Percentiles rank a stretch among this genome's conserved stretches.
Evolutionary conservation across 768 basidiomycete species (phyloP).

Genomic region (Phylloporus sp.): DNA sequence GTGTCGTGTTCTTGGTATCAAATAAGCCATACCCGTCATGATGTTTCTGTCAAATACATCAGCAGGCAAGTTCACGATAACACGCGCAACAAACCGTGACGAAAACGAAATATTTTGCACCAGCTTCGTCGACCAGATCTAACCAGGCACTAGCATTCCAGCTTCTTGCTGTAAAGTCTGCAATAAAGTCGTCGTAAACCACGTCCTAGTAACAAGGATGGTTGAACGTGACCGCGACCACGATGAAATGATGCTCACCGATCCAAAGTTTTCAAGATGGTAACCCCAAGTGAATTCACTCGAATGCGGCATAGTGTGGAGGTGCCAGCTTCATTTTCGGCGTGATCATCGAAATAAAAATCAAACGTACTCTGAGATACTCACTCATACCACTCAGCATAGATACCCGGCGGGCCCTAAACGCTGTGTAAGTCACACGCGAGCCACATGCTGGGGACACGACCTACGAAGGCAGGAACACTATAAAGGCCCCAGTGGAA

Average conservation of each 20-base stretch:
- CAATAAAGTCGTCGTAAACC: conserved; percentile 57
- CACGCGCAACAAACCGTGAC: conserved; percentile 38
- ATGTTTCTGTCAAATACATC: conserved; percentile 42
- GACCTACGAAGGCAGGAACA: conserved; percentile 40
- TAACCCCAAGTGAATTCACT: conserved; percentile 44
- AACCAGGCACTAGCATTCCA: conserved; percentile 56
- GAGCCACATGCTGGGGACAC: neutral
- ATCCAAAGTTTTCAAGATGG: conserved; percentile 48
- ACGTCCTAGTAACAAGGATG: conserved; percentile 32
- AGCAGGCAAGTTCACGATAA: neutral
- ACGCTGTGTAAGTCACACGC: neutral
- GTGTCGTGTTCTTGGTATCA: conserved; percentile 50
- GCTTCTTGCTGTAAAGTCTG: conserved; percentile 46
- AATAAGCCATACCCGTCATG: conserved; percentile 60
- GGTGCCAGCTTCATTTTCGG: conserved; percentile 31
- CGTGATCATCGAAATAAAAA: neutral
- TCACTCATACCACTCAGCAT: conserved; percentile 58
- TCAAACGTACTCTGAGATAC: conserved; percentile 16
- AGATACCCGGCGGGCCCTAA: conserved; percentile 38
- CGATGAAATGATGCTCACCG: conserved; percentile 22
- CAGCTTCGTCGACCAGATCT: conserved; percentile 50
- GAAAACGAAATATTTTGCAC: conserved; percentile 60
- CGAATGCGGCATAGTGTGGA: conserved; percentile 35
- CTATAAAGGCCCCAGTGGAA: conserved; percentile 51
- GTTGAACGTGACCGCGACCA: neutral